Evolutionary conservation across 768 basidiomycete genomes (phyloP), one percentile per base, ranked within the genome.

Genomic region (Boletus sp.): DNA sequence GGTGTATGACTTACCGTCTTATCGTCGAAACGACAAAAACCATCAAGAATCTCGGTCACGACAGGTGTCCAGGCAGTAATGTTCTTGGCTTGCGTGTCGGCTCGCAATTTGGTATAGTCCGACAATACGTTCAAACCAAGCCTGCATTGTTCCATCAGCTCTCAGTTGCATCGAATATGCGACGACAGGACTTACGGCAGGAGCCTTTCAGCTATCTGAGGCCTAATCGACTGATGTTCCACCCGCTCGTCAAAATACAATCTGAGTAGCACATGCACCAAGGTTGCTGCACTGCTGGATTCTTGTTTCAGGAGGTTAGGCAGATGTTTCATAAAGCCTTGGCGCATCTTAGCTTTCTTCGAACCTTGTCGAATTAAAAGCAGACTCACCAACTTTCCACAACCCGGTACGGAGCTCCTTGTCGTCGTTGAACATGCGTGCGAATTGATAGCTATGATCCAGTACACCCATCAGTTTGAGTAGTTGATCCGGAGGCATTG

Each of bases 41-140:
- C 97, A 56, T 92, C 86, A 9, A 99, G 67, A 47, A 97, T 91
- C 69, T 98, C 95, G 10, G 87, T 88, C n/a, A 98, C 89, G 32
- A 99, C 97, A n/a, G 97, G 97, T 20, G 93, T 96, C 97, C 97
- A 99, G 1, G 97, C 96, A 14, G 86, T 73, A 56, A 99, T 95
- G 69, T 97, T 98, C 75, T 98, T 93, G 50, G 86, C 85, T 73
- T 98, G 96, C 4, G 87, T 93, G 58, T 98, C 96, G 3, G 87
- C 73, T 46, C 90, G 89, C 52, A 99, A 79, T 65, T 90, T 90
- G 68, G 86, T 92, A 73, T 93, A 99, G 72, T 97, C 94, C 64
- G 87, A 85, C 53, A 99, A 75, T 18, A 98, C 92, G 20, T 89
- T 92, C 41, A 93, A 78, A 28, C 89, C 90, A 57, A 99, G 81